Percentiles rank a stretch among this genome's conserved stretches.
phyloP scores from a whole-genome alignment of 2,329 filamentous ascomycete species.

The Fusarium burgessii region DNA sequence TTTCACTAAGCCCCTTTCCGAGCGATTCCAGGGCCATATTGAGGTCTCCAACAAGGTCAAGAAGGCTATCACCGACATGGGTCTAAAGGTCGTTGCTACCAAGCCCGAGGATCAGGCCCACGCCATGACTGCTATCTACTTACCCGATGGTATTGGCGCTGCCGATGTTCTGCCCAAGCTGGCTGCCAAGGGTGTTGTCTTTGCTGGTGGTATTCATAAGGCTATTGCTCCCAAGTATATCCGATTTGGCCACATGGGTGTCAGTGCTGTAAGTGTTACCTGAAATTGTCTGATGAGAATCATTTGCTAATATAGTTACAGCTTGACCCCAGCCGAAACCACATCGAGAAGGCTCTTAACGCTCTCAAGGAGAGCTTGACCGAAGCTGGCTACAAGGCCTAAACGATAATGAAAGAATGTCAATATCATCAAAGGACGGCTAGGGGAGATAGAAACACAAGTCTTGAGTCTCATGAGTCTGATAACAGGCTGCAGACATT shows the following conservation, averaged over 20 bases:
- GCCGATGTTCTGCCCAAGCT: constrained; percentile 88
- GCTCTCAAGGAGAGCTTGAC: constrained; percentile 79
- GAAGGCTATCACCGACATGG: constrained; percentile 81
- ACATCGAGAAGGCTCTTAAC: constrained; percentile 86
- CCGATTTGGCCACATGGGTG: constrained; percentile 97
- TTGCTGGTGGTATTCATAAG: constrained; percentile 95
- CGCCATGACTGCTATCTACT: constrained; percentile 97
- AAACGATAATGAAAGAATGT: not conserved
- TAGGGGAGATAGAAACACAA: no score
- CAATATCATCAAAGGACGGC: not conserved
- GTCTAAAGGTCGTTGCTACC: constrained; percentile 85
- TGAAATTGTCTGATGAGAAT: not conserved
- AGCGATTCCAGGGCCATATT: constrained; percentile 86
- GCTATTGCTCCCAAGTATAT: constrained; percentile 95
- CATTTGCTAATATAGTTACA: constrained; percentile 49
- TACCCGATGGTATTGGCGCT: constrained; percentile 85
- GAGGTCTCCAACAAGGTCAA: constrained; percentile 88
- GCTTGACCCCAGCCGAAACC: constrained; percentile 80
- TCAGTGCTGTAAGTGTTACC: constrained; percentile 76
- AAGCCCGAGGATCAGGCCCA: constrained; percentile 94
- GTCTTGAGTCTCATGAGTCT: no score
- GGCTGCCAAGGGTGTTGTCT: constrained; percentile 88
- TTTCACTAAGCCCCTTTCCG: constrained; percentile 79
- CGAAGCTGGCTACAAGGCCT: constrained; percentile 75
- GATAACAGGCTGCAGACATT: no score